phyloP scores from a whole-genome alignment of 2,329 filamentous ascomycete species.

The Fusarium scirpi region DNA sequence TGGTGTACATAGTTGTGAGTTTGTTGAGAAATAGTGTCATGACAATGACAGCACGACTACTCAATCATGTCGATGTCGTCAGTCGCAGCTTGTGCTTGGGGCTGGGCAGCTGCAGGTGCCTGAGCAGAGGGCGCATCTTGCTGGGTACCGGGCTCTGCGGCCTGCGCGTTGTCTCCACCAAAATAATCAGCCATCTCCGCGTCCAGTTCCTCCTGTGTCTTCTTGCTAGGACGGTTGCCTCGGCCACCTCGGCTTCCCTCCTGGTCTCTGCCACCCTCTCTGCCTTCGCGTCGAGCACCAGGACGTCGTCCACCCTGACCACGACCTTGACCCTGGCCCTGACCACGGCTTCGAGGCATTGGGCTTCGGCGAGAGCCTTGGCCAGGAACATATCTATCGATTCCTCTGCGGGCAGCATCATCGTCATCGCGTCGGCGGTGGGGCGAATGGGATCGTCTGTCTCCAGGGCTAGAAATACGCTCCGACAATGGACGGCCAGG shows the following conservation, averaged over 20 bases:
- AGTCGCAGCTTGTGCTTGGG: constrained; percentile 47
- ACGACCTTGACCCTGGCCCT: constrained; percentile 49
- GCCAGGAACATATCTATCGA: constrained; percentile 84
- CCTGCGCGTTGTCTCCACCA: constrained; percentile 59
- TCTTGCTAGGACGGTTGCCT: constrained; percentile 72
- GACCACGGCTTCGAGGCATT: constrained; percentile 61
- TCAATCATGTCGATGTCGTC: constrained; percentile 81
- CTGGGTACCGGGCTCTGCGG: constrained; percentile 48
- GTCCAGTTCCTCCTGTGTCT: constrained; percentile 92
- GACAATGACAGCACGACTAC: constrained; percentile 51
- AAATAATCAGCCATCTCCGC: constrained; percentile 99
- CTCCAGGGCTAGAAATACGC: constrained; percentile 66
- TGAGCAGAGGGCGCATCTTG: constrained; percentile 48
- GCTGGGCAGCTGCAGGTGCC: constrained; percentile 22
- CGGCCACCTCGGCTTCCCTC: constrained; percentile 55
- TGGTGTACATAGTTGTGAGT: constrained; percentile 43
- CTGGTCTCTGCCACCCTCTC: constrained; percentile 57
- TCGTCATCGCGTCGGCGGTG: constrained; percentile 61
- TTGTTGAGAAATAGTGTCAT: constrained; percentile 11
- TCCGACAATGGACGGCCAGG: constrained; percentile 70
- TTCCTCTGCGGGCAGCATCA: constrained; percentile 72
- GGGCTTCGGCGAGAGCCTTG: constrained; percentile 67
- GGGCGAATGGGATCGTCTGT: constrained; percentile 72
- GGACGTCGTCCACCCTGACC: constrained; percentile 62
- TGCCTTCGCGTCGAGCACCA: constrained; percentile 54